Evolutionary conservation across 208 protist genomes (phyloP).

Genomic region (Trypanosoma melophagium): DNA sequence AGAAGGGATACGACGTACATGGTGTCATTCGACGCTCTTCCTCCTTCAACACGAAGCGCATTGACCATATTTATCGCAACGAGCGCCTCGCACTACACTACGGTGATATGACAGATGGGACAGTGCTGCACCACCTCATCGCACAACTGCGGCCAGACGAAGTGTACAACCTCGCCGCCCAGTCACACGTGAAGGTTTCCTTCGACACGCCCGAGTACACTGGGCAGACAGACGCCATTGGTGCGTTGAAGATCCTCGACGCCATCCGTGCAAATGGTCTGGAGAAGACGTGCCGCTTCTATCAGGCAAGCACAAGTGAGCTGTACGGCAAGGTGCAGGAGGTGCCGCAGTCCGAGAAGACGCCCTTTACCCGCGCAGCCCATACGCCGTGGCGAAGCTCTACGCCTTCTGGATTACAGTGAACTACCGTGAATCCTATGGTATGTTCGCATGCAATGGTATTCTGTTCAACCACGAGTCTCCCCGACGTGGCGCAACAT

Average conservation of each 20-base stretch:
- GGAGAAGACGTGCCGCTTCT: slow-evolving; percentile 68
- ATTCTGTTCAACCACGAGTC: slow-evolving; percentile 97
- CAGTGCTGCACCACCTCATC: slow-evolving; percentile 78
- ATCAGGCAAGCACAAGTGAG: slow-evolving; percentile 82
- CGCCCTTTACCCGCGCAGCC: slow-evolving; percentile 97
- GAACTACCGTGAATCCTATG: slow-evolving; percentile 96
- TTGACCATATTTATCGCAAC: slow-evolving; percentile 87
- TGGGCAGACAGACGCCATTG: slow-evolving; percentile 90
- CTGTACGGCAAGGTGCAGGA: slow-evolving; percentile 94
- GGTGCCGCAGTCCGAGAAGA: slow-evolving; percentile 91
- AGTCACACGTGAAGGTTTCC: slow-evolving; percentile 94
- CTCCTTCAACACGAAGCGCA: slow-evolving; percentile 90
- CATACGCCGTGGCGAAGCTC: slow-evolving; percentile 94
- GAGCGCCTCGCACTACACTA: slow-evolving; percentile 82
- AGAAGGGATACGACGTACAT: slow-evolving; percentile 90
- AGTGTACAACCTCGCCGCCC: slow-evolving; percentile 93
- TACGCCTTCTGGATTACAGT: slow-evolving; percentile 94
- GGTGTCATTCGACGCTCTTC: slow-evolving; percentile 92
- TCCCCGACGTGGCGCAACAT: slow-evolving; percentile 91
- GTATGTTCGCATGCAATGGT: slow-evolving; percentile 92
- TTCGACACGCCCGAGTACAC: slow-evolving; percentile 97
- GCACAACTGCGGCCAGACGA: slow-evolving; percentile 70
- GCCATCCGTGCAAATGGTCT: slow-evolving; percentile 85
- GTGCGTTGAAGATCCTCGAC: slow-evolving; percentile 91
- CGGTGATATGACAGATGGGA: slow-evolving; percentile 93